Evolutionary conservation across 2,329 filamentous ascomycete species (phyloP).

Genomic region (Xylariales sp.): DNA sequence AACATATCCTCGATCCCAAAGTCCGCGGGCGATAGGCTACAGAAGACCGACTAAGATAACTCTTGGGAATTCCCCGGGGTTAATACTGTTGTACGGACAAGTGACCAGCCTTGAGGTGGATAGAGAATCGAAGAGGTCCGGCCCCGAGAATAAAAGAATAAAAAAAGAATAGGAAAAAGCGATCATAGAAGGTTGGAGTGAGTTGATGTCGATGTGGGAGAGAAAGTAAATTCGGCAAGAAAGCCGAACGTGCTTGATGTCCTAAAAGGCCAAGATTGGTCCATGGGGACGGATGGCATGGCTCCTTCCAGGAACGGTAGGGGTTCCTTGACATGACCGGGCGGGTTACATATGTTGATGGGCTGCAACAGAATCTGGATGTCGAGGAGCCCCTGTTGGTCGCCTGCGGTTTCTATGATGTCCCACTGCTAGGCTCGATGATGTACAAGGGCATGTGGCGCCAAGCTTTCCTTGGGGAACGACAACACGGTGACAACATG

Average conservation of each 20-base stretch:
- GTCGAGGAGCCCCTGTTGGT: slow-evolving; percentile 25
- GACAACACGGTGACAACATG: slow-evolving; percentile 17
- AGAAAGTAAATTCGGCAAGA: slow-evolving; percentile 40
- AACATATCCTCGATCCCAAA: slow-evolving; percentile 40
- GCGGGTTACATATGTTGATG: slow-evolving; percentile 30
- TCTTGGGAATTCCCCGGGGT: not conserved
- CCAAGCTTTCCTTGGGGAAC: slow-evolving; percentile 14
- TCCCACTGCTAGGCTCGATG: not conserved
- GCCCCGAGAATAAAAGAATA: slow-evolving; percentile 40
- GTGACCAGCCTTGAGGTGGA: slow-evolving; percentile 39
- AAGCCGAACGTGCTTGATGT: slow-evolving; percentile 9
- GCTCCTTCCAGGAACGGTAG: slow-evolving; percentile 13
- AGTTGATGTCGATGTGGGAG: slow-evolving; percentile 38
- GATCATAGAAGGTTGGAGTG: slow-evolving; percentile 34
- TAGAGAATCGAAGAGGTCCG: slow-evolving; percentile 47
- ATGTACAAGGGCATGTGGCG: not conserved
- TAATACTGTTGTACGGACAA: slow-evolving; percentile 16
- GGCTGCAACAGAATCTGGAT: slow-evolving; percentile 26
- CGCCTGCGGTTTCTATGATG: not conserved
- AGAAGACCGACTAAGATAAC: slow-evolving; percentile 17
- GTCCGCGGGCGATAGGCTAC: slow-evolving; percentile 7
- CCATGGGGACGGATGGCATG: slow-evolving; percentile 38
- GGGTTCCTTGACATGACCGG: slow-evolving; percentile 21
- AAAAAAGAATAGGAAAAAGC: slow-evolving; percentile 35
- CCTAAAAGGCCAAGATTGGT: slow-evolving; percentile 14